phyloP scores from a whole-genome alignment of 352 stramenopile species.

The Globisporangium acanthophoron region DNA sequence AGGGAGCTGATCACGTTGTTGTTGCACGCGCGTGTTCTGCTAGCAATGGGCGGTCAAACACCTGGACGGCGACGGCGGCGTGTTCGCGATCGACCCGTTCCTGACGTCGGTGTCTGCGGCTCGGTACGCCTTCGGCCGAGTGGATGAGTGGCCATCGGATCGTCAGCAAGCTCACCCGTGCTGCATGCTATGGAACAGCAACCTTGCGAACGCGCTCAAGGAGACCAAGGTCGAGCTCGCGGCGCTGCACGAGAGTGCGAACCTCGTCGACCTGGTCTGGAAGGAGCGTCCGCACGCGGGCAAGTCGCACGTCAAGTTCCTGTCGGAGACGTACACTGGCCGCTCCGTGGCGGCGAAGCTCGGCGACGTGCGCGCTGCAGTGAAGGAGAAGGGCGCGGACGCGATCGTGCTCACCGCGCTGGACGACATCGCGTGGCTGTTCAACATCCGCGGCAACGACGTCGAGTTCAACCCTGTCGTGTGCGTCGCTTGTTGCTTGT shows the following conservation, averaged over 20 bases:
- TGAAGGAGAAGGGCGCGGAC: slow-evolving; percentile 88
- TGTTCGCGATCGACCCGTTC: slow-evolving; percentile 94
- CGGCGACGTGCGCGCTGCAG: slow-evolving; percentile 57
- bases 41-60: slow-evolving; percentile 72
- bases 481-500: slow-evolving; percentile 45
- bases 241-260: slow-evolving; percentile 71
- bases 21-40: background rate
- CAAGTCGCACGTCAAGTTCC: slow-evolving; percentile 86
- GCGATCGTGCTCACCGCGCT: slow-evolving; percentile 94
- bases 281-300: slow-evolving; percentile 57
- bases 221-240: slow-evolving; percentile 69
- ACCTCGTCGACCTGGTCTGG: slow-evolving; percentile 97
- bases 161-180: background rate
- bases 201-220: slow-evolving; percentile 58
- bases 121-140: slow-evolving; percentile 26
- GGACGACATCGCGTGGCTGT: slow-evolving; percentile 96
- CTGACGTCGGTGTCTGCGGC: slow-evolving; percentile 88
- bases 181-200: slow-evolving; percentile 20
- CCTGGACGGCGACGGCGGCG: slow-evolving; percentile 43
- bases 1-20: background rate
- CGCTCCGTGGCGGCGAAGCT: slow-evolving; percentile 91
- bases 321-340: slow-evolving; percentile 92
- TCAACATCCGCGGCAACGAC: slow-evolving; percentile 97
- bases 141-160: no score
- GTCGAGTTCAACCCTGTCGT: slow-evolving; percentile 97